phyloP scores from a whole-genome alignment of 2,329 filamentous ascomycete species.

The Verticillium dahliae region DNA sequence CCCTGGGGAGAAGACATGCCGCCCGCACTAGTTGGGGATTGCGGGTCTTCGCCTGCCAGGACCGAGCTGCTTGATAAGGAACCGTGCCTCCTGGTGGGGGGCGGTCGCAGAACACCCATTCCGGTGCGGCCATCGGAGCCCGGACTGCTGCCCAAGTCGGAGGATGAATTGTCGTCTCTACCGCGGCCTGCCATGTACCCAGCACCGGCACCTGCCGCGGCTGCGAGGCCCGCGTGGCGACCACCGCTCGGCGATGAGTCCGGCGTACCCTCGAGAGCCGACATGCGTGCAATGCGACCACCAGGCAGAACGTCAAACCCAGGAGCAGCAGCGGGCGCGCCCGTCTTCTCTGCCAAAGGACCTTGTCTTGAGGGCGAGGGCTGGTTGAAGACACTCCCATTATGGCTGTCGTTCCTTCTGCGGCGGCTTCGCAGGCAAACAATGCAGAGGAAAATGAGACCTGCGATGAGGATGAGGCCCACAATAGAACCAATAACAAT shows the following conservation, averaged over 20 bases:
- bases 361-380: constrained; percentile 64
- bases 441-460: constrained; percentile 54
- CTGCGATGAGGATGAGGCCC: constrained; percentile 63
- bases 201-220: constrained; percentile 38
- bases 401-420: constrained; percentile 52
- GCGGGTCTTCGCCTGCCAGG: constrained; percentile 62
- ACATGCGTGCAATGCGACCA: constrained; percentile 91
- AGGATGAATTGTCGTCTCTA: constrained; percentile 57
- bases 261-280: constrained; percentile 74
- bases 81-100: constrained; percentile 59
- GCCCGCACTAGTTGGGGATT: constrained; percentile 66
- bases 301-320: constrained; percentile 71
- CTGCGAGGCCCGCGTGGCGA: constrained; percentile 28
- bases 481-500: constrained; percentile 77
- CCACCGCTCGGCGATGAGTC: constrained; percentile 44
- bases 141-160: constrained; percentile 65
- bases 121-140: constrained; percentile 52
- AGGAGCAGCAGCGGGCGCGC: constrained; percentile 12
- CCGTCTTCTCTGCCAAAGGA: constrained; percentile 29
- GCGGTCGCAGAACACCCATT: constrained; percentile 48
- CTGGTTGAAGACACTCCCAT: constrained; percentile 80
- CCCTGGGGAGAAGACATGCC: constrained; percentile 81
- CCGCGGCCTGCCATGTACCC: constrained; percentile 39
- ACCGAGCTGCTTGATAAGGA: constrained; percentile 83
- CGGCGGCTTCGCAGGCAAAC: constrained; percentile 31